These are phyloP conservation scores for Alloascoidea africana DNA, from an alignment of 805 yeast species.

Conservation along the genomic window DNA sequence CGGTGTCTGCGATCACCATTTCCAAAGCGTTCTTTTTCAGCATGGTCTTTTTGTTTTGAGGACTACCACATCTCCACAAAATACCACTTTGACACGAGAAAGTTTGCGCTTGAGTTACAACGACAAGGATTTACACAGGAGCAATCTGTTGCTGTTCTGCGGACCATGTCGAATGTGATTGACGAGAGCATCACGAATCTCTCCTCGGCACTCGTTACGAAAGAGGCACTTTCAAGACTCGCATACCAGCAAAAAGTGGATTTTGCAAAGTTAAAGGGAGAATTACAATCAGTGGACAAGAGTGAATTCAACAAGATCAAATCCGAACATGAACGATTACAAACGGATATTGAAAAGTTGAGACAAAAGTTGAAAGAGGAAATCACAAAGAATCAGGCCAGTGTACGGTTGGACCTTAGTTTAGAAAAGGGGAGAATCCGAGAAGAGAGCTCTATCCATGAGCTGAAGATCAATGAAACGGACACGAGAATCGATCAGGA, in stretches of 20 bases:
- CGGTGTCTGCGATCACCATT: too few relatives aligned
- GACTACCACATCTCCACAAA: too few relatives aligned
- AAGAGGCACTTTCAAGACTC: constrained; percentile 67
- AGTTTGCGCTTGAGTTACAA: constrained; percentile 51
- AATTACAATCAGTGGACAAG: constrained; percentile 74
- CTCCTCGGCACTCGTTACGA: constrained; percentile 66
- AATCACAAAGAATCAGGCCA: constrained; percentile 77
- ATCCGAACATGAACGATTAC: constrained; percentile 75
- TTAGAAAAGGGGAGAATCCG: constrained; percentile 91
- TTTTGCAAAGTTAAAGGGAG: constrained; percentile 88
- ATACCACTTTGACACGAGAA: constrained; percentile 61
- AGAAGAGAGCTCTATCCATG: constrained; percentile 88
- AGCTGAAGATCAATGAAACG: constrained; percentile 85
- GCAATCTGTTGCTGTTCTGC: constrained; percentile 72
- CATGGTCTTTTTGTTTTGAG: too few relatives aligned
- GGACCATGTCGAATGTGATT: constrained; percentile 56
- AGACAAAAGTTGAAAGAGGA: constrained; percentile 81
- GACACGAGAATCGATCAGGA: constrained; percentile 94
- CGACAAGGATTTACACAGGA: constrained; percentile 55
- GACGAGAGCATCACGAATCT: constrained; percentile 68
- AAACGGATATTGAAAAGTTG: constrained; percentile 74
- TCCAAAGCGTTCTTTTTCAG: too few relatives aligned
- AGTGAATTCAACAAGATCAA: constrained; percentile 70
- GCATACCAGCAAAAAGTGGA: constrained; percentile 95
- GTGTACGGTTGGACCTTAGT: constrained; percentile 80